Evolutionary conservation across 2,329 filamentous ascomycete genomes (phyloP).

Genomic region (Metarhizium anisopliae): DNA sequence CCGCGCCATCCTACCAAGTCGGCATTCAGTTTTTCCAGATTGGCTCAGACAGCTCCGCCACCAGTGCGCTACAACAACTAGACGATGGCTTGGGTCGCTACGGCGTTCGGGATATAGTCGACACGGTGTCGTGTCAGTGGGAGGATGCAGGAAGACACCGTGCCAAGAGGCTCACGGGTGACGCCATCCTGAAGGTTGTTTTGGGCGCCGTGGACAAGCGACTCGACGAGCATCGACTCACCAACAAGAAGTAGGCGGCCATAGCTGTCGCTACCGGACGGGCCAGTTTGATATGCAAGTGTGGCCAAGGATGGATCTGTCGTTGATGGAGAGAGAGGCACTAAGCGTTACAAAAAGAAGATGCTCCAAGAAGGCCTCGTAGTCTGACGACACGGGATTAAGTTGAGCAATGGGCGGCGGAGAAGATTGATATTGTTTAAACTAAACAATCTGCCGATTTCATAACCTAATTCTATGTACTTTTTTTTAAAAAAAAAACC

Average conservation of each 20-base stretch:
- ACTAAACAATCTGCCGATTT: too few species aligned
- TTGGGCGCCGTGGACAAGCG: slow-evolving; percentile 62
- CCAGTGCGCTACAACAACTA: slow-evolving; percentile 56
- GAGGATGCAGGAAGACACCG: slow-evolving; percentile 29
- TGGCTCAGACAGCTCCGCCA: slow-evolving; percentile 60
- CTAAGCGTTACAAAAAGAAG: too few species aligned
- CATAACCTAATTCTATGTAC: too few species aligned
- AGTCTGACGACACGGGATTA: too few species aligned
- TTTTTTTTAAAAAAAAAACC: too few species aligned
- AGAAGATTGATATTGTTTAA: too few species aligned
- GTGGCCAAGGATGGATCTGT: too few species aligned
- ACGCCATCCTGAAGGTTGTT: slow-evolving; percentile 72
- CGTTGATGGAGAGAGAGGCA: too few species aligned
- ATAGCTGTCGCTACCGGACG: neutral
- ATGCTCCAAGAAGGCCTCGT: too few species aligned
- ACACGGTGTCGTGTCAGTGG: slow-evolving; percentile 60
- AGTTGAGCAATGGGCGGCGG: too few species aligned
- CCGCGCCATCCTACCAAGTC: slow-evolving; percentile 71
- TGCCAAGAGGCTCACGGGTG: slow-evolving; percentile 46
- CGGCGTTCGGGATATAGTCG: slow-evolving; percentile 76
- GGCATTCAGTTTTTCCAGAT: slow-evolving; percentile 97
- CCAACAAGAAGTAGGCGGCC: neutral
- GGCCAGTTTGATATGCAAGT: neutral
- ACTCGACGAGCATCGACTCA: slow-evolving; percentile 21
- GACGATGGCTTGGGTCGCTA: slow-evolving; percentile 59